phyloP scores from a whole-genome alignment of 148 eudicot species.

The Silene conica region DNA sequence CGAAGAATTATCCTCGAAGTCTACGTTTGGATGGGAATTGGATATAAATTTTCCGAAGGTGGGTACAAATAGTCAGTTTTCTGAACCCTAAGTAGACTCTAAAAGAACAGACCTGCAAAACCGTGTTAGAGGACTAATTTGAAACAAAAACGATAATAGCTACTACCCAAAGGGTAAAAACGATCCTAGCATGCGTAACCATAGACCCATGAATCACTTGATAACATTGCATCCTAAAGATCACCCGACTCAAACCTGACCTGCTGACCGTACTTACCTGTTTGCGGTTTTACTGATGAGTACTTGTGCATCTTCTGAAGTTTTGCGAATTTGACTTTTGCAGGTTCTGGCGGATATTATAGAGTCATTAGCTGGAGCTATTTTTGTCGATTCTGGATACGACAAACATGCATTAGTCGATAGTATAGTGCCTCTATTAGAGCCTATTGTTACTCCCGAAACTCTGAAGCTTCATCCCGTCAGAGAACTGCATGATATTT shows the following conservation, averaged over 20 bases:
- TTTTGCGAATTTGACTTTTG: neutral
- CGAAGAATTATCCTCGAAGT: slow-evolving; percentile 23
- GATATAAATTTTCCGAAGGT: slow-evolving; percentile 75
- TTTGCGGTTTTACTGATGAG: too few species aligned
- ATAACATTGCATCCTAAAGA: too few species aligned
- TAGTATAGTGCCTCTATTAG: slow-evolving; percentile 62
- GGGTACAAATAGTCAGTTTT: neutral
- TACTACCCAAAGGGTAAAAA: too few species aligned
- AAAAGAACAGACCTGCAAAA: too few species aligned
- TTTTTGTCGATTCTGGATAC: slow-evolving; percentile 67
- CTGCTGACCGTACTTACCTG: too few species aligned
- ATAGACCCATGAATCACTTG: too few species aligned
- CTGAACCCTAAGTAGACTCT: too few species aligned
- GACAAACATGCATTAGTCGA: slow-evolving; percentile 46
- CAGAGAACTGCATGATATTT: slow-evolving; percentile 45
- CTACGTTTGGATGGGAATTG: slow-evolving; percentile 74
- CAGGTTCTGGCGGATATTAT: slow-evolving; percentile 86
- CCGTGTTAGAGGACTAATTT: too few species aligned
- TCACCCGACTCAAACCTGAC: too few species aligned
- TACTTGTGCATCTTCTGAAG: neutral
- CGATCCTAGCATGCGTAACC: too few species aligned
- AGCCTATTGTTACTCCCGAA: slow-evolving; percentile 69
- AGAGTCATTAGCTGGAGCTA: slow-evolving; percentile 91
- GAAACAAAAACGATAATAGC: too few species aligned
- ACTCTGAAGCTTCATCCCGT: slow-evolving; percentile 64